Evolutionary conservation across 805 yeast species (phyloP).

Genomic region (Cyberlindnera japonica): DNA sequence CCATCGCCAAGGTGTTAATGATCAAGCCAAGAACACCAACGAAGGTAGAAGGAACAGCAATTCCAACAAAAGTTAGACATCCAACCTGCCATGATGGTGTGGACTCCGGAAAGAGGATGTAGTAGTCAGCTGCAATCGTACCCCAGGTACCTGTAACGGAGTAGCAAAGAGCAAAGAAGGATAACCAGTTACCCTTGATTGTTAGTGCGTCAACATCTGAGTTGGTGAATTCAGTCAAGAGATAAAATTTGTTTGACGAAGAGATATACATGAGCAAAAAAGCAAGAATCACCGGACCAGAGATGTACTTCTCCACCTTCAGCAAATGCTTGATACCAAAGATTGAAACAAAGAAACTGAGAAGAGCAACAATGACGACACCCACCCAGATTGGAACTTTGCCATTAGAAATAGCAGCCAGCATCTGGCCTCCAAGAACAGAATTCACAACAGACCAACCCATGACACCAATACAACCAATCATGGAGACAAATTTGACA

Average conservation of each 20-base stretch:
- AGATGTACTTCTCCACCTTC: constrained; percentile 61
- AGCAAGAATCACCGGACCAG: constrained; percentile 65
- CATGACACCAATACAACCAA: constrained; percentile 68
- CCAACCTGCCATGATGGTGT: constrained; percentile 55
- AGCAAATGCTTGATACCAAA: constrained; percentile 75
- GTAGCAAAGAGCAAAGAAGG: constrained; percentile 69
- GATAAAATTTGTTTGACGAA: constrained; percentile 44
- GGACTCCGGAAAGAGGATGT: constrained; percentile 72
- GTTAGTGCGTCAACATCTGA: constrained; percentile 34
- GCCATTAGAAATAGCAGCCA: constrained; percentile 61
- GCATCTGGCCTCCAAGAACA: constrained; percentile 84
- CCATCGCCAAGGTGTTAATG: constrained; percentile 63
- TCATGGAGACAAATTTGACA: constrained; percentile 69
- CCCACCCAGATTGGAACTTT: constrained; percentile 71
- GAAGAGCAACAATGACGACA: constrained; percentile 61
- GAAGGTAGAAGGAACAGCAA: constrained; percentile 66
- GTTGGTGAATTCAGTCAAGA: constrained; percentile 32
- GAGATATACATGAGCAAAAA: constrained; percentile 66
- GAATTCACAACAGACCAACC: constrained; percentile 97
- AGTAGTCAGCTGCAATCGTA: constrained; percentile 80
- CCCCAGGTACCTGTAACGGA: constrained; percentile 90
- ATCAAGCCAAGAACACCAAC: constrained; percentile 73
- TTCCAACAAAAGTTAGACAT: constrained; percentile 59
- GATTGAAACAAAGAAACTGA: constrained; percentile 64
- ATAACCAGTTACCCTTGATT: constrained; percentile 62